Base-by-base conservation (phyloP, 768 basidiomycete species). In the Rhizopogon salebrosus region DNA sequence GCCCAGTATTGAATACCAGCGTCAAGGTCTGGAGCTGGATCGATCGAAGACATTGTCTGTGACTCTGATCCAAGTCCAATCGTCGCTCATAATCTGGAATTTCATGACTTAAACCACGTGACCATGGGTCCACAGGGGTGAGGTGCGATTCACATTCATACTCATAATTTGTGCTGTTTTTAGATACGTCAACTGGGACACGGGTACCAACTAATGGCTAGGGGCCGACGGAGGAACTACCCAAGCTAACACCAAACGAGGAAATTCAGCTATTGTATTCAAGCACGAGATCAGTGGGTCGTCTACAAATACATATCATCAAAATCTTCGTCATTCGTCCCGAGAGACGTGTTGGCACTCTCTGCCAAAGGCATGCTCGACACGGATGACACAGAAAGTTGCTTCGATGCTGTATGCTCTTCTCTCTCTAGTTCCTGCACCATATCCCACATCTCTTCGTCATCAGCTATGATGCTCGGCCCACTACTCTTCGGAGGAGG, bases 1-100 rank as follows among this genome's bases (percentile, higher is more conserved):
- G 76, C 78, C 95, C 95, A 98, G 66, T 97, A 98, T 20, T 81
- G 73, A 40, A 98, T 82, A 14, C 95, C 91, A 35, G 85, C 81
- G 53, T 87, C 70, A 26, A 92, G 74, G 53, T 86, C 76, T 0
- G 90, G 83, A 42, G 72, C 68, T 35, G 68, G 64, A n/a, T 62
- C 41, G 11, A 52, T 22, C 1, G 54, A 54, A 53, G 26, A 48
- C 57, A 55, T 58, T 35, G 23, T 42, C 11, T 37, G n/a, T n/a
- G n/a, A n/a, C n/a, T n/a, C n/a, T n/a, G n/a, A n/a, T n/a, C n/a
- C n/a, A n/a, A n/a, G n/a, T n/a, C n/a, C n/a, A n/a, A 41, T 39
- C 35, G 39, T 54, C 5, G 1, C 8, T 26, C 7, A n/a, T 6
- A n/a, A 18, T 37, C 36, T 37, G 36, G n/a, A 37, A n/a, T 37